Conservation (phyloP, 2,329 filamentous ascomycete genomes). For the Paecilomyces niveus region DNA sequence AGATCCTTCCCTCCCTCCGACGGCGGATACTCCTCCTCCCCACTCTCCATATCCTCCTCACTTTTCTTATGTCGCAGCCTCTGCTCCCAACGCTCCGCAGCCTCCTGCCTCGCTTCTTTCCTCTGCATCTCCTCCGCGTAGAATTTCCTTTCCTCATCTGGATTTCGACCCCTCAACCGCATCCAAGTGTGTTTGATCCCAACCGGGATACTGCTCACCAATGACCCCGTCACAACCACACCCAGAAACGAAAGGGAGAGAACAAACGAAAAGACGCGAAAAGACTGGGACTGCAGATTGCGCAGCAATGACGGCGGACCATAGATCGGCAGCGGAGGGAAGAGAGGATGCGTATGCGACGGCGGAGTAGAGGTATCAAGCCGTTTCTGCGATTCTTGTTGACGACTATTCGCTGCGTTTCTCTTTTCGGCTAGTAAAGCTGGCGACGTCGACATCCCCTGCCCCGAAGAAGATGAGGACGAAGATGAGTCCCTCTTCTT, state of each 20-base stretch:
- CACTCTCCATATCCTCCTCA: slow-evolving; percentile 24
- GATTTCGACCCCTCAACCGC: slow-evolving; percentile 53
- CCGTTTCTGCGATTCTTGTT: not conserved
- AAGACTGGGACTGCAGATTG: slow-evolving; percentile 57
- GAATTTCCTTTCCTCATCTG: slow-evolving; percentile 59
- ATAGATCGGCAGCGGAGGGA: slow-evolving; percentile 77
- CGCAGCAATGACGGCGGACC: slow-evolving; percentile 63
- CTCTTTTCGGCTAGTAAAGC: slow-evolving; percentile 3
- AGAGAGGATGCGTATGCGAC: slow-evolving; percentile 69
- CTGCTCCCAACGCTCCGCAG: slow-evolving; percentile 56
- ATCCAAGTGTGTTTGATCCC: slow-evolving; percentile 45
- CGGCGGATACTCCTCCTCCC: slow-evolving; percentile 54
- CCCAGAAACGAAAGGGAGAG: slow-evolving; percentile 71
- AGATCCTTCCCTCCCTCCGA: slow-evolving; percentile 75
- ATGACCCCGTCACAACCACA: slow-evolving; percentile 66
- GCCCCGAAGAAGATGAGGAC: not conserved
- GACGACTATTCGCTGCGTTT: not conserved
- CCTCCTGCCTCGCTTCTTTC: slow-evolving; percentile 48
- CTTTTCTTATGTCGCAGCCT: slow-evolving; percentile 32
- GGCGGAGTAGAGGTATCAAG: slow-evolving; percentile 45
- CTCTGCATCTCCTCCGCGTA: slow-evolving; percentile 63
- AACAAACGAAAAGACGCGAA: slow-evolving; percentile 63
- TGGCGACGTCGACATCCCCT: not conserved
- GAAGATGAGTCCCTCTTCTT: slow-evolving; percentile 1
- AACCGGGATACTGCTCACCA: slow-evolving; percentile 59